These are phyloP conservation scores for Rhizopogon sp. DNA, from an alignment of 768 basidiomycete genomes.

Conservation along the genomic window DNA sequence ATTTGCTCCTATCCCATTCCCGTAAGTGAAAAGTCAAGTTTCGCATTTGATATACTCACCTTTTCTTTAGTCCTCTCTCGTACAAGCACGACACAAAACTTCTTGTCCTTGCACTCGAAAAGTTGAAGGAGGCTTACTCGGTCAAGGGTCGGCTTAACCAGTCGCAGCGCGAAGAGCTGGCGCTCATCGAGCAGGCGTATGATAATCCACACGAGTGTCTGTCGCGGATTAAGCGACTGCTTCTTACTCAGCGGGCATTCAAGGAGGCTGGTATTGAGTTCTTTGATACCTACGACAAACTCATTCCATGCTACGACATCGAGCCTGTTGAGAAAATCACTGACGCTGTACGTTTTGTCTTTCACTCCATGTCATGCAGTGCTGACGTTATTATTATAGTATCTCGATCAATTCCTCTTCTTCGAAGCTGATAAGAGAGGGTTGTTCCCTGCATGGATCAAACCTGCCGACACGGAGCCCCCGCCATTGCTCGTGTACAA, in stretches of 20 bases:
- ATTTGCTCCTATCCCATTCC: conserved; percentile 98
- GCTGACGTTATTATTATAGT: conserved; percentile 36
- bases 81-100: conserved; percentile 99
- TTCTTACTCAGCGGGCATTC: conserved; percentile 97
- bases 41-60: conserved; percentile 1
- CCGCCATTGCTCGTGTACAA: conserved; percentile 97
- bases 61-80: conserved; percentile 65
- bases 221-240: conserved; percentile 94
- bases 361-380: conserved; percentile 3
- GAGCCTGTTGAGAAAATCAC: conserved; percentile 99
- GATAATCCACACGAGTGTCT: conserved; percentile 99
- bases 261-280: conserved; percentile 98
- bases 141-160: conserved; percentile 98
- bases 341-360: conserved; percentile 65
- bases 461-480: conserved; percentile 95
- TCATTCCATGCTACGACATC: conserved; percentile 98
- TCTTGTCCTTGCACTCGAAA: conserved; percentile 93
- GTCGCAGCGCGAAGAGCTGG: conserved; percentile 96
- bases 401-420: conserved; percentile 97
- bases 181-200: conserved; percentile 97
- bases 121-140: conserved; percentile 97
- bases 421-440: conserved; percentile 99
- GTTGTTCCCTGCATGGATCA: conserved; percentile 98
- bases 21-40: conserved; percentile 41
- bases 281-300: conserved; percentile 96